Base-by-base conservation (phyloP, 495 filamentous ascomycete species). In the Astrothelium macrocarpum region DNA sequence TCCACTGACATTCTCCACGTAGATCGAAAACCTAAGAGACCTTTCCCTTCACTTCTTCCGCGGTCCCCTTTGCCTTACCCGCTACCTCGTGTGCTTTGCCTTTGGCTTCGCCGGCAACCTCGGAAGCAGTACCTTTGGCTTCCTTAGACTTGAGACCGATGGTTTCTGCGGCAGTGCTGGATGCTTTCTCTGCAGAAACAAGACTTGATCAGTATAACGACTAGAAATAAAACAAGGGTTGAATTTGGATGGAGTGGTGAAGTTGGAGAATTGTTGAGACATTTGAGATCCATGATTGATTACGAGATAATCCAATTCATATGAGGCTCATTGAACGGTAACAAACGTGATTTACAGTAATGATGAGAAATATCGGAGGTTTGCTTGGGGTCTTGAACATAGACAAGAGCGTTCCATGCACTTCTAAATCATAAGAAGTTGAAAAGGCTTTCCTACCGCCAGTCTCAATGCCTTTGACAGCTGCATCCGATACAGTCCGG, bases 391-490 rank as follows among this genome's bases (percentile, higher is more conserved):
- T 39, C 34, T 14, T 39, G 34, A 39, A 14, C n/a, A 14, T 14
- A 39, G 34, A 39, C 5, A 39, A 14, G 14, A 39, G 34, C 34
- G 14, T 39, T 14, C 14, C 34, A 5, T 5, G 34, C 34, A 5
- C 34, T 39, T 81, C 32, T 78, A 84, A 79, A 9, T 1, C n/a
- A 60, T 2, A n/a, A 58, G 20, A 26, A 32, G 20, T 16, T 36
- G 9, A 45, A n/a, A 45, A 59, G 7, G 7, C 2, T 29, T 14
- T 10, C 67, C 4, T 67, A 69, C 67, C 77, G 32, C 83, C 80
- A 42, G 74, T 81, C 71, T 87, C 78, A 64, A 87, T 85, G 26
- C 84, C 84, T 77, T 83, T 83, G 2, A 85, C 80, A 12, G 79
- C 80, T 0, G 73, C 79, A 71, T 83, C 76, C 1, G 81, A 78